Evolutionary conservation across 305 asterid genomes (phyloP).

Genomic region (Fraxinus dipetala): DNA sequence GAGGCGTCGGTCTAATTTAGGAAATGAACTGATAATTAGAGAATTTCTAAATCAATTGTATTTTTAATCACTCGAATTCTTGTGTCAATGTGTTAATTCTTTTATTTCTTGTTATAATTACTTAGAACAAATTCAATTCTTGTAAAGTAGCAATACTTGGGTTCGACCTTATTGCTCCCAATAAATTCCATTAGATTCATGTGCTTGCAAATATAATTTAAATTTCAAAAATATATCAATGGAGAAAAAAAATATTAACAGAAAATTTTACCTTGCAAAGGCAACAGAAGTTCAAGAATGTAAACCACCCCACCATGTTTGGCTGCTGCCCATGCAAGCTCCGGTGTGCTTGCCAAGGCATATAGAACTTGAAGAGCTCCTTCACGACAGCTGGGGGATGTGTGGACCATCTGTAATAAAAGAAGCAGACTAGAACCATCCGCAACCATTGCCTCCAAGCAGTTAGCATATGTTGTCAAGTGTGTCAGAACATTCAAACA

Average conservation of each 20-base stretch:
- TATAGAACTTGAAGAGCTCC: slow-evolving; percentile 96
- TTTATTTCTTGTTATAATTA: neutral
- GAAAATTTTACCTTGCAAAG: slow-evolving; percentile 62
- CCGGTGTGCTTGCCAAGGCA: slow-evolving; percentile 96
- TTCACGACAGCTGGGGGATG: slow-evolving; percentile 92
- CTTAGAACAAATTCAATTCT: neutral
- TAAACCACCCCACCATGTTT: slow-evolving; percentile 99
- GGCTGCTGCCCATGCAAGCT: slow-evolving; percentile 98
- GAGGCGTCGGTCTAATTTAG: neutral
- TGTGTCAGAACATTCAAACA: slow-evolving; percentile 81
- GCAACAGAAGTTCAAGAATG: slow-evolving; percentile 93
- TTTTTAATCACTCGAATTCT: neutral
- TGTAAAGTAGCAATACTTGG: neutral
- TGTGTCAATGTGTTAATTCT: neutral
- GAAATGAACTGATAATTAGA: neutral
- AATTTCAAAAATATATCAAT: neutral
- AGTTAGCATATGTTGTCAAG: slow-evolving; percentile 89
- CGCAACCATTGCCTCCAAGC: slow-evolving; percentile 97
- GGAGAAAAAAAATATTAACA: neutral
- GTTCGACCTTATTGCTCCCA: neutral
- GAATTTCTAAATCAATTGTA: neutral
- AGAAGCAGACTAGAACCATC: slow-evolving; percentile 92
- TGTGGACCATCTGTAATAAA: slow-evolving; percentile 89
- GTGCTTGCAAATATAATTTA: neutral
- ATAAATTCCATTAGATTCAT: neutral